Conservation (phyloP, 2,329 filamentous ascomycete species). For the Ambrosiella cleistominuta region DNA sequence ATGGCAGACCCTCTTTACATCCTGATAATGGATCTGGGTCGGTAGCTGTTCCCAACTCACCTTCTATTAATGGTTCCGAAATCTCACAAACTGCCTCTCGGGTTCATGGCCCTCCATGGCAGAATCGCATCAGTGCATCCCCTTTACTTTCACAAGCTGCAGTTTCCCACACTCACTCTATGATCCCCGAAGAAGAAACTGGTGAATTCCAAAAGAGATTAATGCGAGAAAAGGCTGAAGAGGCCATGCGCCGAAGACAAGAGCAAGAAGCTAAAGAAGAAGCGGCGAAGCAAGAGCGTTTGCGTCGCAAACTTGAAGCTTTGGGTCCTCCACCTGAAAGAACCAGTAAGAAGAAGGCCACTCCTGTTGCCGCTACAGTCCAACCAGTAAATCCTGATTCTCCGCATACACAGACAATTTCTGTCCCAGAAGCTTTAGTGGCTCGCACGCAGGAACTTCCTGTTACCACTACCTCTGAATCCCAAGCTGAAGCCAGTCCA, state of each 20-base stretch:
- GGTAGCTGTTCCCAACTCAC: neutral
- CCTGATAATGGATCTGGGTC: neutral
- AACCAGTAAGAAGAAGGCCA: slow-evolving; percentile 37
- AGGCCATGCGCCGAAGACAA: slow-evolving; percentile 47
- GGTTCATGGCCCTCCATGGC: neutral
- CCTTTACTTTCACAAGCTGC: neutral
- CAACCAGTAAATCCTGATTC: neutral
- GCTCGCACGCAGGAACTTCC: neutral
- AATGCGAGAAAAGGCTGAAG: slow-evolving; percentile 54
- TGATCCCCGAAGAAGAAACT: slow-evolving; percentile 29
- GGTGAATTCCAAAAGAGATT: slow-evolving; percentile 49
- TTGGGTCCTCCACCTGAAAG: slow-evolving; percentile 47
- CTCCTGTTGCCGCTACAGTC: slow-evolving; percentile 10
- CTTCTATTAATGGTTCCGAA: neutral
- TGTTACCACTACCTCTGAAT: neutral
- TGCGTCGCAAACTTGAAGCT: slow-evolving; percentile 54
- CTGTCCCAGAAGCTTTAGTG: slow-evolving; percentile 1
- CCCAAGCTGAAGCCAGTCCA: neutral
- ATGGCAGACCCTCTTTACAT: neutral
- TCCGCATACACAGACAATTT: neutral
- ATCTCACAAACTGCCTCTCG: neutral
- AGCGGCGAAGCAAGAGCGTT: slow-evolving; percentile 51
- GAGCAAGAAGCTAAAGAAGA: slow-evolving; percentile 57
- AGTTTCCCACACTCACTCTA: neutral
- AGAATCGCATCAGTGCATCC: neutral